Evolutionary conservation across 345 rosid species (phyloP), one percentile per base, ranked within the genome.

Genomic region (Gossypium sturtianum): DNA sequence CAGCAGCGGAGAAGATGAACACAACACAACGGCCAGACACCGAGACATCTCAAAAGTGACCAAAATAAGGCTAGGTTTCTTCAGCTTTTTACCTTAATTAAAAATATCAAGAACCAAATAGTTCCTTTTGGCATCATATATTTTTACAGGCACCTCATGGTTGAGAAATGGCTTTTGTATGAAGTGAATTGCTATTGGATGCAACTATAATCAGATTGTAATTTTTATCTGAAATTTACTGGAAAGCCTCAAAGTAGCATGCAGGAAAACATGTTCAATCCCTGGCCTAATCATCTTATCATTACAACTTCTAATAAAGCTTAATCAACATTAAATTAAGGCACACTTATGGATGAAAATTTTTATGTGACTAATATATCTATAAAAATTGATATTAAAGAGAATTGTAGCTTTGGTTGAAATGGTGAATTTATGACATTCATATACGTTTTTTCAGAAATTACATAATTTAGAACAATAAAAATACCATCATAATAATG

Each of bases 1-100:
- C 64, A 54, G 89, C 90, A 25, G 91, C 86, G 53, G 93, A 85
- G 70, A 87, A 86, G 76, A 78, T 56, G 75, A 52, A 65, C 49
- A 68, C 49, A 53, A 49, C 45, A 0, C 73, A 77, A 74, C 49
- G 45, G 53, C 3, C 25, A 43, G 70, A 61, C 17, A 6, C 17
- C 7, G 29, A n/a, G n/a, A 75, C 44, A 34, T 38, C 60, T 60
- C 51, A 41, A 22, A 72, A 41, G 56, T 7, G 56, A 47, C 12
- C 15, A 22, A 66, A 65, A 47, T 13, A 13, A 12, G 17, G 17
- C 53, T 20, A 45, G 27, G 8, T 66, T 15, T 22, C n/a, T 47
- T 48, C 71, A 20, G 41, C 41, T 12, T 47, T 25, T 47, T 47
- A 15, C 43, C 43, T 67, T 7, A 15, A 47, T 66, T 38, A 12